Evolutionary conservation across 305 asterid genomes (phyloP), one percentile per base, ranked within the genome.

Genomic region (Rubia tinctorum): DNA sequence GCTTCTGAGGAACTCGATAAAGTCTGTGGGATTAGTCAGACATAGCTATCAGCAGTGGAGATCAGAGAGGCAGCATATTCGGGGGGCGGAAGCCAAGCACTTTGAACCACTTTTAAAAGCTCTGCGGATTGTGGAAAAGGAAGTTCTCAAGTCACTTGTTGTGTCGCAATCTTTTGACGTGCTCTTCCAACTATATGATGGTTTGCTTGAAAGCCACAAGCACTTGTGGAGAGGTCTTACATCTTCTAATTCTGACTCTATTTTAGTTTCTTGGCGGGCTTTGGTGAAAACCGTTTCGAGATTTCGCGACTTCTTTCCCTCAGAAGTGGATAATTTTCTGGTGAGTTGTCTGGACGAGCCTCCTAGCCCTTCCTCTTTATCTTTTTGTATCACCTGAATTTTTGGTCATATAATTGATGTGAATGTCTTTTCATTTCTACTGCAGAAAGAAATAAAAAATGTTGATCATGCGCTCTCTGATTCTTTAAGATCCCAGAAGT

Each of bases 11-110:
- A 89, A 87, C 65, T 81, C 87, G 56, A 88, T 83, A 72, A 83
- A 76, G 76, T 83, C 87, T 75, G 94, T 85, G 30, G 75, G 81
- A 72, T 76, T 86, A 72, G 78, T 95, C 88, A 88, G 95, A 71
- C 85, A 22, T 66, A 89, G 90, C 88, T 81, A 86, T 84, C 86
- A 79, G 80, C 99, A 95, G 74, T 89, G 98, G 97, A 84, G 84
- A 78, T 76, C 73, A 70, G 97, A 95, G 87, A 71, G 69, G 42
- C 78, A 67, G 49, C 71, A 61, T 75, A 68, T 37, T 69, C 63
- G 71, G 72, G 60, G 60, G 68, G 70, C 51, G 68, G 74, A 78
- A 80, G 80, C 81, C 49, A 80, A 80, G 73, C 73, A 78, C 81
- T 86, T 83, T 76, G 56, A 66, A 64, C 84, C 84, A 17, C 71